Conservation (phyloP, 495 filamentous ascomycete species). For the Xylaria venustula region DNA sequence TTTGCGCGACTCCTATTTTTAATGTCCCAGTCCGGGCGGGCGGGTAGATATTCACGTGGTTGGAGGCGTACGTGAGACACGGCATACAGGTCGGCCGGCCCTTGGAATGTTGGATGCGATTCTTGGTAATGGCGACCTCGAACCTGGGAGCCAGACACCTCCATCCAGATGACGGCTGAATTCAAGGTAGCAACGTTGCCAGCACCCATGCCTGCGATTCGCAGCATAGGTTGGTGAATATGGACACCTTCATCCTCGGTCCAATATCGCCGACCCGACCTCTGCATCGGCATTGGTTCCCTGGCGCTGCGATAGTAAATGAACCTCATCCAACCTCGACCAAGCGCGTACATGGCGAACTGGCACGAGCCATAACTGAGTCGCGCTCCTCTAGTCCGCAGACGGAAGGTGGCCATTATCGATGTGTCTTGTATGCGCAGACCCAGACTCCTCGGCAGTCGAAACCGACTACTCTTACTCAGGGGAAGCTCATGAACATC, state of each 20-base stretch:
- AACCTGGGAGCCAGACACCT: not conserved
- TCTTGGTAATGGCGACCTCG: not conserved
- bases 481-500: conserved; percentile 22
- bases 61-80: conserved; percentile 18
- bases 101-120: conserved; percentile 4
- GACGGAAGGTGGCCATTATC: conserved; percentile 28
- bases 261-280: conserved; percentile 9
- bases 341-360: conserved; percentile 14
- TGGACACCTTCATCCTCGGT: conserved; percentile 9
- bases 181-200: conserved; percentile 32
- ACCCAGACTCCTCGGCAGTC: conserved; percentile 23
- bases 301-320: conserved; percentile 11
- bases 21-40: not conserved
- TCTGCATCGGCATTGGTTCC: conserved; percentile 15
- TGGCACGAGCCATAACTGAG: conserved; percentile 12
- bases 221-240: not conserved
- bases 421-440: conserved; percentile 25
- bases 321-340: conserved; percentile 17
- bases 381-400: conserved; percentile 28
- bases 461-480: conserved; percentile 22
- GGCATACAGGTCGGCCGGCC: not conserved
- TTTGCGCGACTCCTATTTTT: not conserved
- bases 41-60: conserved; percentile 20
- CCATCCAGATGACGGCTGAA: conserved; percentile 10
- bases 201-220: conserved; percentile 8